phyloP scores from a whole-genome alignment of 768 basidiomycete genomes.

The Termitomyces sp. region DNA sequence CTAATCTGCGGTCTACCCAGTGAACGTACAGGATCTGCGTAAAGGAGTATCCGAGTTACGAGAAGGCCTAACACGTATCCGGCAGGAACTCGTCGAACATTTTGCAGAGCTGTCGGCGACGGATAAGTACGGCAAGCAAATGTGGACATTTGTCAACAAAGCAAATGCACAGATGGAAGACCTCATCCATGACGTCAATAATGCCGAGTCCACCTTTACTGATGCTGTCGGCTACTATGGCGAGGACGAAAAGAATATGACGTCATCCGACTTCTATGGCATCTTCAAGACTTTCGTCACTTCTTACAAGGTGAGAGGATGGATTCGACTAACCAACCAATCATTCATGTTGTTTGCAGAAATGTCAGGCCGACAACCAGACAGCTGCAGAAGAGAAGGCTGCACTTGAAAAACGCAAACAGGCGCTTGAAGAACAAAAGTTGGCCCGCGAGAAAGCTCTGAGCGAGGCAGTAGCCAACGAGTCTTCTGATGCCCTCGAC shows the following conservation, averaged over 20 bases:
- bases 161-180: conserved; percentile 75
- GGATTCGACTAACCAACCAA: background rate
- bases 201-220: conserved; percentile 76
- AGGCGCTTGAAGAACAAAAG: conserved; percentile 58
- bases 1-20: conserved; percentile 30
- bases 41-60: conserved; percentile 69
- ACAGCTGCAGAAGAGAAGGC: conserved; percentile 64
- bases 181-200: conserved; percentile 79
- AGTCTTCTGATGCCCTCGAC: conserved; percentile 63
- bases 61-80: conserved; percentile 72
- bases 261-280: conserved; percentile 90
- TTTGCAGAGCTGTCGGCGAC: conserved; percentile 65
- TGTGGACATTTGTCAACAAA: conserved; percentile 85
- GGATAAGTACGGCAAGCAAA: conserved; percentile 82
- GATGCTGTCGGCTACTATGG: conserved; percentile 91
- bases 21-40: conserved; percentile 82
- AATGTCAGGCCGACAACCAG: conserved; percentile 82
- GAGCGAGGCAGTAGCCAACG: conserved; percentile 32
- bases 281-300: conserved; percentile 97
- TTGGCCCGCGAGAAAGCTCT: conserved; percentile 45
- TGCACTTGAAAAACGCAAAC: conserved; percentile 64
- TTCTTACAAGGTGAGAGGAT: conserved; percentile 65
- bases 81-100: conserved; percentile 73
- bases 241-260: conserved; percentile 84
- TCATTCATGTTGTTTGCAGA: conserved; percentile 38